Evolutionary conservation across 257 asterid species (phyloP).

Genomic region (Coffea canephora): DNA sequence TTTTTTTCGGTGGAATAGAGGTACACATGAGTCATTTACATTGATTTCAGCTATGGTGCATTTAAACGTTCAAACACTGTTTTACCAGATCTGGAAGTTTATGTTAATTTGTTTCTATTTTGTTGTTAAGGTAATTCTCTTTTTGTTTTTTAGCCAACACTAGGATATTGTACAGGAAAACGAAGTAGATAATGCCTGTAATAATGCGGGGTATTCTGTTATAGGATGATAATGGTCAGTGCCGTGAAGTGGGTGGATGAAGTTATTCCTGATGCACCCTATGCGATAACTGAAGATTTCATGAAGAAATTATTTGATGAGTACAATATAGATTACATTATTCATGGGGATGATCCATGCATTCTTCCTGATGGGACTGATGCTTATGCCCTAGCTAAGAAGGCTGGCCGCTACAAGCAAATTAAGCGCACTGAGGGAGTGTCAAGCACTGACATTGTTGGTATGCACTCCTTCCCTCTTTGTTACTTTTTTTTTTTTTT

Average conservation of each 20-base stretch:
- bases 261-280: constrained; percentile 94
- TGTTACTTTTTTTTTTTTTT: constrained; percentile 8
- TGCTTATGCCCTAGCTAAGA: constrained; percentile 97
- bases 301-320: constrained; percentile 88
- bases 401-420: constrained; percentile 90
- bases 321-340: constrained; percentile 83
- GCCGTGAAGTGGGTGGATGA: constrained; percentile 98
- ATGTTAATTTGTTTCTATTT: neutral
- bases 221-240: constrained; percentile 94
- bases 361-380: constrained; percentile 92
- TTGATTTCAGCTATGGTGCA: neutral
- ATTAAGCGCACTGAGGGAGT: constrained; percentile 97
- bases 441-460: constrained; percentile 94
- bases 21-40: neutral
- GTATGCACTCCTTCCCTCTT: constrained; percentile 37
- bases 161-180: neutral
- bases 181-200: constrained; percentile 3
- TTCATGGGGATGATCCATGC: constrained; percentile 96
- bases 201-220: constrained; percentile 7
- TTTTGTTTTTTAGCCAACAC: too few relatives aligned
- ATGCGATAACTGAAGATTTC: constrained; percentile 92
- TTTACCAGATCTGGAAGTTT: neutral
- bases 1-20: neutral
- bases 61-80: neutral
- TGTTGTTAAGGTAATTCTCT: neutral